phyloP scores from a whole-genome alignment of 2,329 filamentous ascomycete genomes.

The Graphiopsis chlorocephala region DNA sequence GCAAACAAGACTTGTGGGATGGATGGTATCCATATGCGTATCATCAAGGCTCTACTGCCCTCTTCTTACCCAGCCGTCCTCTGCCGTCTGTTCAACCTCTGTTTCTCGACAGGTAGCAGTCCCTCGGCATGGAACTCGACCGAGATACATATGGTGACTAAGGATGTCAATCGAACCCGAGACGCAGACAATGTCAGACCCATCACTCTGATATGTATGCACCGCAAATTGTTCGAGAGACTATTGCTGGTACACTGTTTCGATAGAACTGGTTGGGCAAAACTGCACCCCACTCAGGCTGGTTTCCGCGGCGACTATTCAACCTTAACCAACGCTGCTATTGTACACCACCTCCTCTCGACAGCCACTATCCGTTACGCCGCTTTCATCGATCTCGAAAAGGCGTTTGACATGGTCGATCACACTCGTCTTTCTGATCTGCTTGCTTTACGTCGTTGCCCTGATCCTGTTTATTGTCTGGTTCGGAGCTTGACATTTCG shows the following conservation, averaged over 20 bases:
- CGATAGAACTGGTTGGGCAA: background rate
- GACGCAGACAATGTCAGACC: slow-evolving; percentile 1
- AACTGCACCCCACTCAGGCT: background rate
- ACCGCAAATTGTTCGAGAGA: background rate
- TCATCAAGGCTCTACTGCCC: background rate
- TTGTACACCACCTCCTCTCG: background rate
- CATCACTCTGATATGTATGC: background rate
- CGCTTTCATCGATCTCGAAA: background rate
- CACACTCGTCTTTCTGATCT: background rate
- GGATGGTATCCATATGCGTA: background rate
- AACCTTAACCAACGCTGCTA: background rate
- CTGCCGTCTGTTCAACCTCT: background rate
- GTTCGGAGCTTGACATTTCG: background rate
- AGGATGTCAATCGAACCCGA: background rate
- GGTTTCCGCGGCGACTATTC: background rate
- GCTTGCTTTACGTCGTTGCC: background rate
- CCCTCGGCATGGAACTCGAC: background rate
- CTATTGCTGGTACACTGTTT: background rate
- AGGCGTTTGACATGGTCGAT: slow-evolving; percentile 1
- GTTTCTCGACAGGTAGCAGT: background rate
- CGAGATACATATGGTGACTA: background rate
- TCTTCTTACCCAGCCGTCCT: background rate
- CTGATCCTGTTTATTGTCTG: background rate
- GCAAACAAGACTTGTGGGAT: background rate
- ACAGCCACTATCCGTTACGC: background rate